Conservation (phyloP, 768 basidiomycete genomes). For the Scleroderma bovista region DNA sequence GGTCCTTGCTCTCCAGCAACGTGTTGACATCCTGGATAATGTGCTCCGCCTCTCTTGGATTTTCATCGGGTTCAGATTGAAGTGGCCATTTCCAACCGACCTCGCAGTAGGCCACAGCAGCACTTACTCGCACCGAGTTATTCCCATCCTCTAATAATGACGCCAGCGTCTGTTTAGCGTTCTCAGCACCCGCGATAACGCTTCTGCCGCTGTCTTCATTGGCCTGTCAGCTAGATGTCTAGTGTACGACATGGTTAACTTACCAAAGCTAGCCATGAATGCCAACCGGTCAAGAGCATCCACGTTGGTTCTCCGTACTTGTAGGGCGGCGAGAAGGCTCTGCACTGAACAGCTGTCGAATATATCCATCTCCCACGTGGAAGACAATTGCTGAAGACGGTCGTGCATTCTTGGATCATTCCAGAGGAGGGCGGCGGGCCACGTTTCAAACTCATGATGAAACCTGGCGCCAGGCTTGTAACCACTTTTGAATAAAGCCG, state of each 20-base stretch:
- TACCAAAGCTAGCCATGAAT: constrained; percentile 27
- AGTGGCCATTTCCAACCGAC: constrained; percentile 17
- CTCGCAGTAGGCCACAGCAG: constrained; percentile 22
- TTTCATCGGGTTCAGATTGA: background rate
- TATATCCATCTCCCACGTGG: constrained; percentile 27
- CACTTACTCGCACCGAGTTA: constrained; percentile 16
- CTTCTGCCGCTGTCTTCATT: constrained; percentile 13
- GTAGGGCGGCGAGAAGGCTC: constrained; percentile 15
- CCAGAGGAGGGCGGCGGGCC: constrained; percentile 28
- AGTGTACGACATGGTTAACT: background rate
- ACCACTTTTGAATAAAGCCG: constrained; percentile 25
- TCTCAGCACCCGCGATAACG: background rate
- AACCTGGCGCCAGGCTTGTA: constrained; percentile 24
- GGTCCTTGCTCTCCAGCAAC: constrained; percentile 10
- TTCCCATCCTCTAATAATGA: constrained; percentile 13
- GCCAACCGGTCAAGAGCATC: constrained; percentile 23
- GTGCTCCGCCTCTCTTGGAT: constrained; percentile 1
- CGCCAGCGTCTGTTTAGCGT: constrained; percentile 8
- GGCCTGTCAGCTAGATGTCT: background rate
- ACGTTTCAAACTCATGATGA: constrained; percentile 13
- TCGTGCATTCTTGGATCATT: constrained; percentile 18
- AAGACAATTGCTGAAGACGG: constrained; percentile 12
- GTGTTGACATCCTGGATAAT: constrained; percentile 8
- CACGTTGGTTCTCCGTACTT: constrained; percentile 6
- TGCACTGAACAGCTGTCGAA: constrained; percentile 18